phyloP scores from a whole-genome alignment of 441 rosid genomes.

The Pelargonium australe region DNA sequence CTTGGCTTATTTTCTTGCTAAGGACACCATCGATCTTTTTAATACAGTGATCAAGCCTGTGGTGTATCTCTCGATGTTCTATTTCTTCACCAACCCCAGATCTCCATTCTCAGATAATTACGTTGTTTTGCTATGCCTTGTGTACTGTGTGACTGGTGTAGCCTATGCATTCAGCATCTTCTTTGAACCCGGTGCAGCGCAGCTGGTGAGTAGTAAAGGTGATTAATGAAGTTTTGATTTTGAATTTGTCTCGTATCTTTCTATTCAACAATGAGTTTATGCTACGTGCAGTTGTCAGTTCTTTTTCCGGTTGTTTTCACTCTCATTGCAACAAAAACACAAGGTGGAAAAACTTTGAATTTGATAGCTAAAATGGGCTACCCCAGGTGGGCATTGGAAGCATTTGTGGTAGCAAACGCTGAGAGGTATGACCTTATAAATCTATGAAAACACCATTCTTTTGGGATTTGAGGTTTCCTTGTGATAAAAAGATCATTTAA shows the following conservation, averaged over 20 bases:
- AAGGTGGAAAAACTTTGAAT: constrained; percentile 30
- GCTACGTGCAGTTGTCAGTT: constrained; percentile 68
- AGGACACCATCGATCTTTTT: constrained; percentile 87
- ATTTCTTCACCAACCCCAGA: constrained; percentile 93
- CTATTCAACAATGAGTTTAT: not conserved
- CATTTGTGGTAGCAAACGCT: constrained; percentile 74
- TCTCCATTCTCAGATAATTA: constrained; percentile 70
- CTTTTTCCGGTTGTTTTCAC: constrained; percentile 94
- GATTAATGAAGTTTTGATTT: not conserved
- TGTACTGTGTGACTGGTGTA: constrained; percentile 84
- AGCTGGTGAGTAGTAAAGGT: constrained; percentile 28
- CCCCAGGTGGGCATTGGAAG: constrained; percentile 84
- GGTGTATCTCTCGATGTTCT: constrained; percentile 85
- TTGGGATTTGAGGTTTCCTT: too few species aligned
- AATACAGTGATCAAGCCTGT: constrained; percentile 83
- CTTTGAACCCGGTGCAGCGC: constrained; percentile 84
- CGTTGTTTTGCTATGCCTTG: constrained; percentile 66
- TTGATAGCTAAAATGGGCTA: constrained; percentile 54
- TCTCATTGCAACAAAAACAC: constrained; percentile 59
- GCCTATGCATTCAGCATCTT: constrained; percentile 71
- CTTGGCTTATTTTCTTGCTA: constrained; percentile 78
- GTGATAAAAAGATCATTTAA: too few species aligned
- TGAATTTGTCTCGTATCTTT: not conserved
- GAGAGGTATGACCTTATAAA: constrained; percentile 36
- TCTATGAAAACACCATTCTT: too few species aligned